Conservation (phyloP, 108 stramenopile genomes). For the Cyclotella kingstonii region DNA sequence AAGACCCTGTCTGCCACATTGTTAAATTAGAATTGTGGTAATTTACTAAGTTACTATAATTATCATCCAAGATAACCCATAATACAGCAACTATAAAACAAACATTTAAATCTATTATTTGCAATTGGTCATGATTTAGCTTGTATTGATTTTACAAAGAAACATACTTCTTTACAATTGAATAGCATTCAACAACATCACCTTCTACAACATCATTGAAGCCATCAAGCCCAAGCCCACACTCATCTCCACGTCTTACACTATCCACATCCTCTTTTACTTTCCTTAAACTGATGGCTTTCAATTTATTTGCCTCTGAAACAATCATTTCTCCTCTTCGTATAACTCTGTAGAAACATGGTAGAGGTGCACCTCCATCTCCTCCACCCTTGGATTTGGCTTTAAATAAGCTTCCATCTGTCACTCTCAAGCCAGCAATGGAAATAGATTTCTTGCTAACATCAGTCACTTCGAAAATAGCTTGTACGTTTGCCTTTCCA, state of each 20-base stretch:
- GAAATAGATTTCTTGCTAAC: slow-evolving; percentile 47
- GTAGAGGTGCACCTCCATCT: slow-evolving; percentile 3
- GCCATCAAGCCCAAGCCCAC: slow-evolving; percentile 66
- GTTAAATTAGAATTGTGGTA: too few relatives aligned
- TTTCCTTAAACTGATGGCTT: slow-evolving; percentile 59
- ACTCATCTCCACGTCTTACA: slow-evolving; percentile 73
- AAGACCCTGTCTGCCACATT: too few relatives aligned
- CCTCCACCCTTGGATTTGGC: slow-evolving; percentile 36
- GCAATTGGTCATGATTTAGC: not conserved
- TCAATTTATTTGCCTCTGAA: slow-evolving; percentile 47
- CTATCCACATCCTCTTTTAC: slow-evolving; percentile 76
- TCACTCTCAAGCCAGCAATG: slow-evolving; percentile 71
- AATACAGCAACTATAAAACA: too few relatives aligned
- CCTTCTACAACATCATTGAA: slow-evolving; percentile 71
- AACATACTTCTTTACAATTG: slow-evolving; percentile 57
- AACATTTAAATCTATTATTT: too few relatives aligned
- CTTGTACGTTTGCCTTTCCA: slow-evolving; percentile 66
- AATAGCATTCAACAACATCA: slow-evolving; percentile 77
- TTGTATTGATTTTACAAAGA: slow-evolving; percentile 23
- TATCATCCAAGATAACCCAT: too few relatives aligned
- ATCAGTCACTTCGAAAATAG: slow-evolving; percentile 70
- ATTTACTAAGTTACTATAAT: too few relatives aligned
- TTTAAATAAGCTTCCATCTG: slow-evolving; percentile 61
- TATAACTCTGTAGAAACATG: slow-evolving; percentile 62
- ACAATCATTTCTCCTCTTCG: slow-evolving; percentile 60